These are phyloP conservation scores for Mucor lusitanicus DNA, from an alignment of 371 early-diverging fungal genomes.

Conservation along the genomic window DNA sequence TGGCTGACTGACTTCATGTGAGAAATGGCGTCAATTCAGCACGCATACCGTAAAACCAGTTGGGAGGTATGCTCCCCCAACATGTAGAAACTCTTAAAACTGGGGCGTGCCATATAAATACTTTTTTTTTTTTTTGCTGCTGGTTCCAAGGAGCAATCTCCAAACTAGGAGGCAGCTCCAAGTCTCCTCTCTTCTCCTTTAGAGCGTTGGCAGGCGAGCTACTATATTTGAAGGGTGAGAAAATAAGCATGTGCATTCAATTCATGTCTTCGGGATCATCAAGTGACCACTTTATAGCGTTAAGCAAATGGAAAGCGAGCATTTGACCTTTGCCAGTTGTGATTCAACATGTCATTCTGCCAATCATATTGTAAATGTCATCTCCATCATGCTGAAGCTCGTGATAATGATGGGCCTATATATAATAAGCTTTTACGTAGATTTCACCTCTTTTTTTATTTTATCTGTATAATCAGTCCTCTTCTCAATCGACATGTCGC, in stretches of 20 bases:
- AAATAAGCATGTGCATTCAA: slow-evolving; percentile 26
- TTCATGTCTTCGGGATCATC: slow-evolving; percentile 2
- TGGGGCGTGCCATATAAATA: not conserved
- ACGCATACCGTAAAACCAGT: not conserved
- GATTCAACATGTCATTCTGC: slow-evolving; percentile 20
- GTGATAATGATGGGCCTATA: slow-evolving; percentile 16
- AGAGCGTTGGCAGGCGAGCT: not conserved
- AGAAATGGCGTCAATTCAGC: not conserved
- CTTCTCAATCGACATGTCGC: not conserved
- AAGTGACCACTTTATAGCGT: slow-evolving; percentile 11
- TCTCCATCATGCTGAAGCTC: slow-evolving; percentile 23
- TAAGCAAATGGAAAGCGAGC: slow-evolving; percentile 19
- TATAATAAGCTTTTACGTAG: not conserved
- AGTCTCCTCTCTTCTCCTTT: not conserved
- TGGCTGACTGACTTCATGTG: not conserved
- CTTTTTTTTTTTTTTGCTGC: no score
- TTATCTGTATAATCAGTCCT: not conserved
- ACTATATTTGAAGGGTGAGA: slow-evolving; percentile 8
- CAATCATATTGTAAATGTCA: slow-evolving; percentile 19
- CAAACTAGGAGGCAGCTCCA: not conserved
- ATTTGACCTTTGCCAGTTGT: slow-evolving; percentile 13
- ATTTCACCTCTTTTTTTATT: not conserved
- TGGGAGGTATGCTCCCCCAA: not conserved
- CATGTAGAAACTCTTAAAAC: not conserved
- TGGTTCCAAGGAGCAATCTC: not conserved